Base-by-base conservation (phyloP, 306 rosid species). In the Malus fusca region DNA sequence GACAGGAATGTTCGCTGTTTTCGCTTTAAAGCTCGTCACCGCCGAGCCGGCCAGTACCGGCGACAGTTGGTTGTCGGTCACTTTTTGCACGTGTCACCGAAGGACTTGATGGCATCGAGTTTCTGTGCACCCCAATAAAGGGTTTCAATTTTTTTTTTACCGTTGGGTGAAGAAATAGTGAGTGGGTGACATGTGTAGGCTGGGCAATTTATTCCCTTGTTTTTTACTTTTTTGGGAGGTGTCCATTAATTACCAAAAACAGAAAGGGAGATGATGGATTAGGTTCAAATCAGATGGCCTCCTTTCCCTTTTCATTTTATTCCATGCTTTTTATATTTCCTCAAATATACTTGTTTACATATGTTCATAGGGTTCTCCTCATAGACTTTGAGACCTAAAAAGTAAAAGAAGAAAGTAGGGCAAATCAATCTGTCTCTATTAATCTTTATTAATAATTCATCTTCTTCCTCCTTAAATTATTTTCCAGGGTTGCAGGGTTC, bases 1-100 rank as follows among this genome's bases (percentile, higher is more conserved):
- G 92, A 90, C 90, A 92, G 60, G 82, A 67, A 75, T 88, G 92
- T 84, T 86, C 25, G 79, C 66, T 83, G 83, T 85, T 62, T 55
- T 73, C 21, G 43, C 43, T 37, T 52, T 28, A 26, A 26, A 61
- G 35, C 31, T 11, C 42, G 46, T 22, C 15, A 11, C 12, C 61
- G 82, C 72, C 77, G 79, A 5, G 62, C 10, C 46, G 40, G 30
- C 51, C 19, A 18, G 85, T 77, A 90, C 94, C 86, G 96, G 89
- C 73, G 51, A 26, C 75, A 79, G 69, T 37, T 71, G 79, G 93
- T 92, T 82, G 86, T 87, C 89, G 75, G 88, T 86, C 77, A 19
- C 51, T 3, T n/a, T 4, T 0, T 8, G 14, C 77, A 83, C 85
- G 88, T 71, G 89, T 84, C 85, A 11, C 6, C 42, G 9, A 14